Evolutionary conservation across 2,329 filamentous ascomycete genomes (phyloP), one percentile per base, ranked within the genome.

Genomic region (Pestalotiopsis fici): DNA sequence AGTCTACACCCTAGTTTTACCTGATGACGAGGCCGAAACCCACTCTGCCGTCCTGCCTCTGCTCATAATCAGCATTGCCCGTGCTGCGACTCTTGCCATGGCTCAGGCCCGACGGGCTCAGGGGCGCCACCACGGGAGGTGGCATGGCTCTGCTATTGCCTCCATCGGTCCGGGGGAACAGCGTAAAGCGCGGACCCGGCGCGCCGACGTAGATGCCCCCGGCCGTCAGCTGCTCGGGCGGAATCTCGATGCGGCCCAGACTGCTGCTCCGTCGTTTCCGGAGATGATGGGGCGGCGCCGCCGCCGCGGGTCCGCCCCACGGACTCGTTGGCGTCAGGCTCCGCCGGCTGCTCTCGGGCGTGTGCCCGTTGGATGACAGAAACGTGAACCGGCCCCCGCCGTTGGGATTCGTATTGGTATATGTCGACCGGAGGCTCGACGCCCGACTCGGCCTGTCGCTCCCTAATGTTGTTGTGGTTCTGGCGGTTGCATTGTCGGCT

Each of bases 341-440:
- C 15, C 27, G 28, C 12, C 21, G 15, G 35, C 59, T 28, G 59
- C 57, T 60, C 25, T 62, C 59, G 35, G 59, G 39, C 59, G 59
- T 25, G 35, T 43, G 59, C 11, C 39, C 59, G 59, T 25, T 62
- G 18, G 59, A 62, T 9, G 59, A 31, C 35, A 62, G 35, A 12
- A 43, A 62, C 21, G 59, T 62, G 59, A 62, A 62, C 11, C 59
- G 59, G 39, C 35, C 59, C n/a, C 59, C 57, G 27, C 57, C 39
- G 59, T 62, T 47, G 31, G 37, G 59, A n/a, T 50, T 50, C 11
- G 35, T 50, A n/a, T 50, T 50, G 59, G n/a, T 31, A 28, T 35
- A 18, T 27, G 57, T 57, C 15, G 55, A 27, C 23, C 23, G 23
- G 23, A 57, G 55, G 23, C 55, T 57, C 18, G 55, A 57, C 27